A percentile compares a stretch with the other conserved stretches of the same genome.
Evolutionary conservation across 345 rosid species (phyloP).

Genomic region (Erysimum cheiranthoides): DNA sequence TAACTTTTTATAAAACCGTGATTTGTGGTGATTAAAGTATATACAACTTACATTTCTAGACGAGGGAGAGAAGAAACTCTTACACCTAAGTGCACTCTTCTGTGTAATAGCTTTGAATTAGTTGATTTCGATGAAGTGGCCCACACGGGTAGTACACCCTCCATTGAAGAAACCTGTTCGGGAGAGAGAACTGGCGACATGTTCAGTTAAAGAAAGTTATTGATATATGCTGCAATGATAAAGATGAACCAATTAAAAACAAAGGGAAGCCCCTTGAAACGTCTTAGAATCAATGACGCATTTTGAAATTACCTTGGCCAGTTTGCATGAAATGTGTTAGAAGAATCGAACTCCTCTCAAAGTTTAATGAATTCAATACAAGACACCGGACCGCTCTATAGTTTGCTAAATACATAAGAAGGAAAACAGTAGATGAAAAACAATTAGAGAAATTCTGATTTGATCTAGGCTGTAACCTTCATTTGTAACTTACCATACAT

Average conservation of each 20-base stretch:
- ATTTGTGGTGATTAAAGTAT: constrained; percentile 7
- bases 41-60: constrained; percentile 66
- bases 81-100: constrained; percentile 60
- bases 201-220: constrained; percentile 46
- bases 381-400: constrained; percentile 92
- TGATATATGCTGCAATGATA: constrained; percentile 1
- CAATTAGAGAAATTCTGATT: not conserved
- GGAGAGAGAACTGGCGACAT: constrained; percentile 75
- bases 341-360: constrained; percentile 76
- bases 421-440: constrained; percentile 3
- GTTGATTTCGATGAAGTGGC: constrained; percentile 51
- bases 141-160: constrained; percentile 74
- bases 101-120: constrained; percentile 50
- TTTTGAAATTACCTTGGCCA: constrained; percentile 64
- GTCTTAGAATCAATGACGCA: constrained; percentile 11
- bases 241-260: constrained; percentile 1
- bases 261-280: constrained; percentile 11
- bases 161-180: constrained; percentile 73
- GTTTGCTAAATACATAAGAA: constrained; percentile 60
- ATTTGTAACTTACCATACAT: constrained; percentile 78
- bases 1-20: not conserved
- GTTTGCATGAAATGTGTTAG: constrained; percentile 69
- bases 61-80: constrained; percentile 73
- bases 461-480: not conserved
- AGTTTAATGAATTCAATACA: constrained; percentile 76